Evolutionary conservation across 345 rosid species (phyloP).

Genomic region (Citrus australasica): DNA sequence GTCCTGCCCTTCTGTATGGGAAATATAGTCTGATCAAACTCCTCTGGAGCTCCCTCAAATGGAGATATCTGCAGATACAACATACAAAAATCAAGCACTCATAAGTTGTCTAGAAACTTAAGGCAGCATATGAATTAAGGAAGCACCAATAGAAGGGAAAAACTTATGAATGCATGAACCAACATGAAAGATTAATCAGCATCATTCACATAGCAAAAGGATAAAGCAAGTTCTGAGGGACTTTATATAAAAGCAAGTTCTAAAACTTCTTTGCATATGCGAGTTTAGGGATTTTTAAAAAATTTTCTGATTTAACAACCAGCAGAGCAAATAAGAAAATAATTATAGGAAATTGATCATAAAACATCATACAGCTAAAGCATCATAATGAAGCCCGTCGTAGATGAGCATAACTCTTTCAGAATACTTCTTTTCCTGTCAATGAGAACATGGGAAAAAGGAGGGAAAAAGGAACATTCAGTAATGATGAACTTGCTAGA

Average conservation of each 20-base stretch:
- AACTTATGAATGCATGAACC: not conserved
- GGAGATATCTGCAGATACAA: slow-evolving; percentile 60
- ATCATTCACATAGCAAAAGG: not conserved
- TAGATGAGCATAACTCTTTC: slow-evolving; percentile 91
- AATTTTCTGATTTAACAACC: not conserved
- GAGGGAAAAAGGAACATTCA: not conserved
- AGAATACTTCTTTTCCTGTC: slow-evolving; percentile 58
- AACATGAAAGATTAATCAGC: not conserved
- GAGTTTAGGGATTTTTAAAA: not conserved
- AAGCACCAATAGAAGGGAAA: not conserved
- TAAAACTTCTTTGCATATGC: not conserved
- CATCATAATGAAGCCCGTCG: slow-evolving; percentile 96
- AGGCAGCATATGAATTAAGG: not conserved
- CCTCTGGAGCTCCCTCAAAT: slow-evolving; percentile 78
- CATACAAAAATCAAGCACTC: not conserved
- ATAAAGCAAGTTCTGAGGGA: not conserved
- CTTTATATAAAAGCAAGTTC: not conserved
- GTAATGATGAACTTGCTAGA: not conserved
- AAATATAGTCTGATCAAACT: slow-evolving; percentile 89
- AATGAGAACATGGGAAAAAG: slow-evolving; percentile 10
- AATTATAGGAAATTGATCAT: not conserved
- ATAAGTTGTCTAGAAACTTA: not conserved
- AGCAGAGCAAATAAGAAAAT: not conserved
- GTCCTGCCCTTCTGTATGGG: slow-evolving; percentile 52
- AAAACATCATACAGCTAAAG: slow-evolving; percentile 67